These are phyloP conservation scores for Solanum hybrid DNA, from an alignment of 305 asterid genomes.

Conservation along the genomic window DNA sequence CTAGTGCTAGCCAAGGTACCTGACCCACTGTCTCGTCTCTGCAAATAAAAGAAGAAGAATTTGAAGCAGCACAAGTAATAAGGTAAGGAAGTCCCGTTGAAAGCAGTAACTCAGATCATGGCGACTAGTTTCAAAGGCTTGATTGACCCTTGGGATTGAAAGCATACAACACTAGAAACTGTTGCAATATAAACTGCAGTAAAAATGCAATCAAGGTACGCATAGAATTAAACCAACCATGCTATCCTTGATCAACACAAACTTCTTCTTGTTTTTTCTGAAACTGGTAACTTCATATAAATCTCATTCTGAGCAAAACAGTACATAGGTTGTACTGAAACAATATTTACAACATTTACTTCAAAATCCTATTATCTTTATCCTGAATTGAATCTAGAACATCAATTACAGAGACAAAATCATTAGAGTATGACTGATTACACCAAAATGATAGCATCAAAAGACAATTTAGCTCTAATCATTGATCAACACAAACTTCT, in stretches of 20 bases:
- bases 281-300: neutral
- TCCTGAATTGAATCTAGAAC: neutral
- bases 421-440: neutral
- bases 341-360: neutral
- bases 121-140: neutral
- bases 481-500: neutral
- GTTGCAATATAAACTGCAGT: neutral
- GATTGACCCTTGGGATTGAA: neutral
- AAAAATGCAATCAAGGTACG: neutral
- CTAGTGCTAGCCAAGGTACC: slow-evolving; percentile 81
- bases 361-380: neutral
- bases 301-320: neutral
- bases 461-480: neutral
- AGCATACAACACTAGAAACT: neutral
- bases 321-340: neutral
- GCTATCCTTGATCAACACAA: neutral
- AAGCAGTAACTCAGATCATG: neutral
- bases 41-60: neutral
- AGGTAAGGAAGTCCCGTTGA: neutral
- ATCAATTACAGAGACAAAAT: neutral
- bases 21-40: slow-evolving; percentile 77
- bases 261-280: neutral
- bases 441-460: neutral
- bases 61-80: neutral
- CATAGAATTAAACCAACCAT: neutral